These are phyloP conservation scores for Sordariomycetes sp. DNA, from an alignment of 2,329 filamentous ascomycete genomes.

Conservation along the genomic window DNA sequence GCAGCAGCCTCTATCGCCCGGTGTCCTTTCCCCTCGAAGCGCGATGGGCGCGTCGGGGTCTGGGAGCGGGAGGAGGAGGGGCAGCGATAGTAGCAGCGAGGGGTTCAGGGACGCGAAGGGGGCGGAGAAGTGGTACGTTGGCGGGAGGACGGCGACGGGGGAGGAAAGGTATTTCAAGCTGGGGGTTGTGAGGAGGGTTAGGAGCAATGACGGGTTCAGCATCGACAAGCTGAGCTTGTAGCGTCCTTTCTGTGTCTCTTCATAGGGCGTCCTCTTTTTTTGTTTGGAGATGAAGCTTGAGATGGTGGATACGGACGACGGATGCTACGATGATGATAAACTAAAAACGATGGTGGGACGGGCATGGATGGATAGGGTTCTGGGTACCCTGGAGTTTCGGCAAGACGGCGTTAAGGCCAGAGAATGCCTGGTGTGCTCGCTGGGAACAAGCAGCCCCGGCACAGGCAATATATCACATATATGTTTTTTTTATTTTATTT, in stretches of 20 bases:
- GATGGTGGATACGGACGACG: not conserved
- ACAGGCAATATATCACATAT: not conserved
- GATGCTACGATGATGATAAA: not conserved
- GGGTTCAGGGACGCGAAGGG: conserved; percentile 62
- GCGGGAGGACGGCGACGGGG: conserved; percentile 60
- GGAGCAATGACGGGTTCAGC: conserved; percentile 63
- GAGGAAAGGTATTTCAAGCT: conserved; percentile 75
- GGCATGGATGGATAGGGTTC: not conserved
- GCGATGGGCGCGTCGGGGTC: conserved; percentile 24
- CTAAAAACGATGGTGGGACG: not conserved
- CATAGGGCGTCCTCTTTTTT: too few species aligned
- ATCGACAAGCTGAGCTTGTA: conserved; percentile 63
- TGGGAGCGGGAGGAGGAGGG: conserved; percentile 34
- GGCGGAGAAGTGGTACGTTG: conserved; percentile 72
- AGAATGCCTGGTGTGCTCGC: not conserved
- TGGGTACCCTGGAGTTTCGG: not conserved
- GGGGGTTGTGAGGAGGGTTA: conserved; percentile 58
- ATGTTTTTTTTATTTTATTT: not conserved
- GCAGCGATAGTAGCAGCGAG: conserved; percentile 63
- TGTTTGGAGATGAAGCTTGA: not conserved
- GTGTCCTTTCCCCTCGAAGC: conserved; percentile 12
- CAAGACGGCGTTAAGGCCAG: not conserved
- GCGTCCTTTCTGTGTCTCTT: too few species aligned
- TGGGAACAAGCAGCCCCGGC: not conserved
- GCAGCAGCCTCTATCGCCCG: conserved; percentile 3